A percentile compares a stretch with the other conserved stretches of the same genome.
Evolutionary conservation across 805 yeast genomes (phyloP).

Genomic region (Pichia eremophila): DNA sequence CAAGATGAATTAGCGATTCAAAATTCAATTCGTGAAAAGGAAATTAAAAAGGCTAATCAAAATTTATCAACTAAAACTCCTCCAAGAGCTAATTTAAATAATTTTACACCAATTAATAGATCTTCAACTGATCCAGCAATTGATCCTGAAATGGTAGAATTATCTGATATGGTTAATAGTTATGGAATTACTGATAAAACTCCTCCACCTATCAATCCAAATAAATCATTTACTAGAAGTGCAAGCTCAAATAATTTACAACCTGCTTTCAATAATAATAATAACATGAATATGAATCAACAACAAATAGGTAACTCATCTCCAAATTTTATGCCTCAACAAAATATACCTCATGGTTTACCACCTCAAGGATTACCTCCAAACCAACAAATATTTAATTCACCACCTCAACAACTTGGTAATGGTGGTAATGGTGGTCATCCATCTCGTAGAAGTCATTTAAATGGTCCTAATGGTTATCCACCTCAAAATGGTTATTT

Average conservation of each 20-base stretch:
- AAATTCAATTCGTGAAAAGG: slow-evolving; percentile 22
- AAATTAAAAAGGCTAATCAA: slow-evolving; percentile 13
- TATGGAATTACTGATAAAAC: slow-evolving; percentile 22
- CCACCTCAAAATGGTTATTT: slow-evolving; percentile 8
- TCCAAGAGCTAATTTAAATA: slow-evolving; percentile 3
- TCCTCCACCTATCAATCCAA: slow-evolving; percentile 5
- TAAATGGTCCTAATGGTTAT: slow-evolving; percentile 16
- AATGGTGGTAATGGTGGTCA: neutral
- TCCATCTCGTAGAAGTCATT: slow-evolving; percentile 5
- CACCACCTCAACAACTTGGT: slow-evolving; percentile 6
- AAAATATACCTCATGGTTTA: slow-evolving; percentile 25
- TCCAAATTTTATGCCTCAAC: slow-evolving; percentile 22
- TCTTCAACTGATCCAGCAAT: slow-evolving; percentile 14
- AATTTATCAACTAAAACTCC: neutral
- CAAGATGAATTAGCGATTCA: slow-evolving; percentile 19
- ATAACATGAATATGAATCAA: neutral
- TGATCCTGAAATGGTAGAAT: slow-evolving; percentile 24
- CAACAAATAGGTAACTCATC: slow-evolving; percentile 15
- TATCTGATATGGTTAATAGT: slow-evolving; percentile 25
- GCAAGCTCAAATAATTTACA: slow-evolving; percentile 13
- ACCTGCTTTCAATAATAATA: slow-evolving; percentile 11
- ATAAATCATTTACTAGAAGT: neutral
- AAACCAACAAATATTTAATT: slow-evolving; percentile 22
- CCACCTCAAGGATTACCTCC: slow-evolving; percentile 28
- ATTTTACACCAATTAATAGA: slow-evolving; percentile 4